Evolutionary conservation across 1,284 basidiomycete species (phyloP), one percentile per base, ranked within the genome.

Genomic region (Singerocomus inundabilis): DNA sequence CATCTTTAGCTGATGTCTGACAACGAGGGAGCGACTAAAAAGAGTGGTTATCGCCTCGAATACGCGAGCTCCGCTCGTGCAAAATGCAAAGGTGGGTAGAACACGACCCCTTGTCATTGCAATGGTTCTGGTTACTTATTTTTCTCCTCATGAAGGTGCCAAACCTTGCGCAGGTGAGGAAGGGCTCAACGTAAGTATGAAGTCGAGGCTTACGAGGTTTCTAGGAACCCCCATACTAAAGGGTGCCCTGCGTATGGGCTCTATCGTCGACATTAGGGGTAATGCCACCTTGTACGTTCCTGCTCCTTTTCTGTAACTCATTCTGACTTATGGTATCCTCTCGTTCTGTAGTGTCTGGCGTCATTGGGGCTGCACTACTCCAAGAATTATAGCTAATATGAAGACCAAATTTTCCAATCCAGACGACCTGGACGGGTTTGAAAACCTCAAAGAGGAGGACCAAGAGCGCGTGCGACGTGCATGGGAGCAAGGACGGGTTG

Each of bases 341-440:
- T 34, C 36, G 6, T 31, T 48, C n/a, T 46, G 31, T 38, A 91
- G 89, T 58, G 64, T 72, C 39, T 91, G 85, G 85, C 80, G 88
- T 56, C 91, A 93, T 63, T 92, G 86, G 85, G 86, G 88, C 49
- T 95, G 93, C 58, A 77, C 81, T 6, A 91, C 91, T 0, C 50
- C 75, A 21, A 82, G 77, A 57, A 80, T 93, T 46, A 62, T 94
- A 33, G 66, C 68, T n/a, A 91, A 92, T 63, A 77, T 91, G 69
- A 86, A 91, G 70, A 74, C 79, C 28, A 71, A 72, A 6, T 78
- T 87, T 59, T 71, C 76, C 8, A 74, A 79, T 10, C 73, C 81
- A 0, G 74, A 79, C 11, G 90, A 88, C 1, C 70, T 90, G 29
- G 88, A 90, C 58, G 88, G 87, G 16, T 89, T 77, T 61, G 84